Evolutionary conservation across 768 basidiomycete species (phyloP), one percentile per base, ranked within the genome.

Genomic region (Plicaturopsis crispa): DNA sequence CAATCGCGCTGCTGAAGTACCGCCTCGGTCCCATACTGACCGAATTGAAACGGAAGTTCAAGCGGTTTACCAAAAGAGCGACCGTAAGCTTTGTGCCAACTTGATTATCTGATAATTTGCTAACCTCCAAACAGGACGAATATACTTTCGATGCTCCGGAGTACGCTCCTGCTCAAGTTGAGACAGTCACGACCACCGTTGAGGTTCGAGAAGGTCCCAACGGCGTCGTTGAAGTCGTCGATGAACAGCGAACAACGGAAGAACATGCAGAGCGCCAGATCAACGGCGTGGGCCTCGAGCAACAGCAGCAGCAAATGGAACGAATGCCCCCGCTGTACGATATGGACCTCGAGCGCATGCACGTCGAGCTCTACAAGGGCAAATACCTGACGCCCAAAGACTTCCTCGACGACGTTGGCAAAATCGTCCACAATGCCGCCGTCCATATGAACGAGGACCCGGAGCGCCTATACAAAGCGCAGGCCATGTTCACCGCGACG

Each of bases 301-400:
- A 28, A 28, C 26, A 8, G 14, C 26, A 28, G 26, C 26, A 28
- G 26, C 26, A 28, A 48, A 46, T 24, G 48, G 49, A 11, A 24
- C 46, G 20, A 39, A 13, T 31, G 40, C 76, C 75, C 6, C 66
- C 65, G 6, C 62, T 92, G 13, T 87, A 76, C 53, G 80, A 93
- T 51, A 82, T 97, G 71, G 92, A 97, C 56, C 68, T 98, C 24
- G 96, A 98, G 51, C 78, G 74, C 45, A 90, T 99, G 76, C 86
- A 93, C 49, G 65, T 69, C 17, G 80, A 87, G 39, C 68, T 99
- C 16, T 90, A 87, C 67, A 81, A 77, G 53, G 79, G 79, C 28
- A 77, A 79, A 28, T 99, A 98, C 55, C 75, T 89, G 20, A 90
- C 89, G 0, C 85, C 89, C 0, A 76, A 81, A 40, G 82, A 88